Evolutionary conservation across 306 rosid genomes (phyloP).

Genomic region (Fragaria ananassa): DNA sequence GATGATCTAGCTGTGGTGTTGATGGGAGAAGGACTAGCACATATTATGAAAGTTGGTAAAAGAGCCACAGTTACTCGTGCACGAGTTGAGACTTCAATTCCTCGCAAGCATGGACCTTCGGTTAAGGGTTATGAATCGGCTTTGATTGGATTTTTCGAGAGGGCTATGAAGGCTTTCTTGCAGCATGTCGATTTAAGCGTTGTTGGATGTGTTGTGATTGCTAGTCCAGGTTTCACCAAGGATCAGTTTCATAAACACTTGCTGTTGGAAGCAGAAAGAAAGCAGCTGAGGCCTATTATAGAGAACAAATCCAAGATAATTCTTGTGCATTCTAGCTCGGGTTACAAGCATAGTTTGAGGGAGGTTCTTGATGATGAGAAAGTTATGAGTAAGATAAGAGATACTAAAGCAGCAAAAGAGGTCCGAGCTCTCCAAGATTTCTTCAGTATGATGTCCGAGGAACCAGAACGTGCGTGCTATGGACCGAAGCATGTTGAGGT

Average conservation of each 20-base stretch:
- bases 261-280: slow-evolving; percentile 89
- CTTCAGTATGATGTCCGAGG: slow-evolving; percentile 84
- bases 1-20: slow-evolving; percentile 94
- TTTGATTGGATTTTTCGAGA: slow-evolving; percentile 72
- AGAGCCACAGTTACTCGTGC: slow-evolving; percentile 84
- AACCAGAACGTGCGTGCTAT: slow-evolving; percentile 81
- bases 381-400: slow-evolving; percentile 90
- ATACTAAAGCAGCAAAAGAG: slow-evolving; percentile 96
- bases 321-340: slow-evolving; percentile 85
- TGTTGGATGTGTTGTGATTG: slow-evolving; percentile 87
- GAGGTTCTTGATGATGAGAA: slow-evolving; percentile 90
- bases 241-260: slow-evolving; percentile 90
- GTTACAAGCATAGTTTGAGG: slow-evolving; percentile 89
- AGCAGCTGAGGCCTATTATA: slow-evolving; percentile 71
- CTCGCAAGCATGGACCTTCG: slow-evolving; percentile 95
- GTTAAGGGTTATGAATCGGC: slow-evolving; percentile 95
- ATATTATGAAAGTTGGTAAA: slow-evolving; percentile 78
- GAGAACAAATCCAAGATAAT: slow-evolving; percentile 81
- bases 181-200: slow-evolving; percentile 82
- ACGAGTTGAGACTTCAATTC: slow-evolving; percentile 86
- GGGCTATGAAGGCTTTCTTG: slow-evolving; percentile 89
- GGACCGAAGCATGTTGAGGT: slow-evolving; percentile 94
- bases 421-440: slow-evolving; percentile 80
- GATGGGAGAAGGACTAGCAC: slow-evolving; percentile 99
- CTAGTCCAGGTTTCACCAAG: slow-evolving; percentile 98